These are phyloP conservation scores for Arthroderma sp. DNA, from an alignment of 2,329 filamentous ascomycete species.

Conservation along the genomic window DNA sequence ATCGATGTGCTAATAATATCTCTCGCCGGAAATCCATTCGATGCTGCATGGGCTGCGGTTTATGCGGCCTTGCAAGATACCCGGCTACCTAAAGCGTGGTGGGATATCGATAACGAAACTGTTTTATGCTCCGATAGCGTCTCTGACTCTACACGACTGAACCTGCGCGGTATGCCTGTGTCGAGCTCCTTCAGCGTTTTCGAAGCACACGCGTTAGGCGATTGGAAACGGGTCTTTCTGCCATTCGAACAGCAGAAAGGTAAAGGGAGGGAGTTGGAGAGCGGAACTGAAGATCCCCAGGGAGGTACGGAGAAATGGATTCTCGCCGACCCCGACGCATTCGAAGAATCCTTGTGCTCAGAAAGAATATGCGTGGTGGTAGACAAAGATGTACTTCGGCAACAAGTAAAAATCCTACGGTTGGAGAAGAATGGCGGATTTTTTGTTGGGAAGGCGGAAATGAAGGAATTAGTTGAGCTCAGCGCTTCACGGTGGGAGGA, in stretches of 20 bases:
- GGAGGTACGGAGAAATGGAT: conserved; percentile 49
- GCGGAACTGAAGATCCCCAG: conserved; percentile 12
- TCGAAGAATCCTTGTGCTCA: conserved; percentile 74
- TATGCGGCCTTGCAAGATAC: conserved; percentile 70
- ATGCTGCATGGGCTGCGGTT: conserved; percentile 76
- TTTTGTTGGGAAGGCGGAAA: conserved; percentile 49
- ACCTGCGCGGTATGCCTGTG: conserved; percentile 55
- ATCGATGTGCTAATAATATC: conserved; percentile 92
- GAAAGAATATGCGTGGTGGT: conserved; percentile 76
- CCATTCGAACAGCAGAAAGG: conserved; percentile 19
- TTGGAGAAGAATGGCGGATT: conserved; percentile 78
- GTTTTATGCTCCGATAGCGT: conserved; percentile 59
- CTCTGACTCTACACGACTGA: conserved; percentile 42
- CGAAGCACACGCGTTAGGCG: conserved; percentile 39
- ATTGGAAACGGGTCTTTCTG: conserved; percentile 26
- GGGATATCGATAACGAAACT: conserved; percentile 68
- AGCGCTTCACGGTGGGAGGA: conserved; percentile 54
- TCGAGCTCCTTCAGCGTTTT: conserved; percentile 70
- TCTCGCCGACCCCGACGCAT: conserved; percentile 72
- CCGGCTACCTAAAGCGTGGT: conserved; percentile 62
- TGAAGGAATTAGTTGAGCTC: conserved; percentile 46
- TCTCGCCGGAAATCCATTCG: conserved; percentile 81
- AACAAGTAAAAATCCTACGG: conserved; percentile 44
- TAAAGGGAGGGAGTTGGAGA: conserved; percentile 36
- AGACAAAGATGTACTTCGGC: conserved; percentile 39